Conservation (phyloP, 345 rosid genomes). For the Citrus unshiu region DNA sequence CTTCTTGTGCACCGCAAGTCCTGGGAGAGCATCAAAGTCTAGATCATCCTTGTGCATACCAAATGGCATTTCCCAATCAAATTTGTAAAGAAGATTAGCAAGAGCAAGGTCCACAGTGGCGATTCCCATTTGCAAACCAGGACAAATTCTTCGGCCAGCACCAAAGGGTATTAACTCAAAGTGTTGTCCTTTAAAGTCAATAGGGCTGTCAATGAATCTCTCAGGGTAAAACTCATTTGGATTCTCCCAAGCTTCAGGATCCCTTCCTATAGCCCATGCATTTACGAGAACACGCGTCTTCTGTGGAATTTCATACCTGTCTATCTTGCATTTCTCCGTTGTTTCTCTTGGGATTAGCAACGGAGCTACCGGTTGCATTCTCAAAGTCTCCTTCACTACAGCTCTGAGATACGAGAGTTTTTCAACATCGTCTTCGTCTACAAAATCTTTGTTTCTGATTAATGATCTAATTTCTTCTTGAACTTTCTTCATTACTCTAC, state of each 20-base stretch:
- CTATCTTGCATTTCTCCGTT: neutral
- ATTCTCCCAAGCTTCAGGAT: constrained; percentile 31
- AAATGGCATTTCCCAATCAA: constrained; percentile 23
- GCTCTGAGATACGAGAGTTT: constrained; percentile 37
- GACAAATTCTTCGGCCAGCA: constrained; percentile 31
- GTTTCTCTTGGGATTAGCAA: constrained; percentile 26
- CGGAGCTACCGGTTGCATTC: constrained; percentile 26
- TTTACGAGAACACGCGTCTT: constrained; percentile 24
- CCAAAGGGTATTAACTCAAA: constrained; percentile 27
- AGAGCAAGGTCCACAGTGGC: constrained; percentile 11
- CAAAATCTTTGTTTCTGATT: constrained; percentile 19
- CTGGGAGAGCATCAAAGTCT: constrained; percentile 19
- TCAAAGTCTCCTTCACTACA: constrained; percentile 39
- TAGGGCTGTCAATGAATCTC: constrained; percentile 13
- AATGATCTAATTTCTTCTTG: constrained; percentile 24
- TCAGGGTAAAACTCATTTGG: constrained; percentile 21
- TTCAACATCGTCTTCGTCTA: constrained; percentile 30
- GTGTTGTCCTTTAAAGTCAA: constrained; percentile 23
- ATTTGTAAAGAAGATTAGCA: constrained; percentile 21
- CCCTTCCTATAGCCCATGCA: constrained; percentile 38
- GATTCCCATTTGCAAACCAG: constrained; percentile 18
- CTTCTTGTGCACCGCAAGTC: constrained; percentile 19
- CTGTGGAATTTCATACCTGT: constrained; percentile 7
- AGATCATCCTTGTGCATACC: constrained; percentile 15
- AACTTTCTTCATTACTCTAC: constrained; percentile 26